Conservation (phyloP, 2,329 filamentous ascomycete genomes). For the Sporothrix brunneoviolacea region DNA sequence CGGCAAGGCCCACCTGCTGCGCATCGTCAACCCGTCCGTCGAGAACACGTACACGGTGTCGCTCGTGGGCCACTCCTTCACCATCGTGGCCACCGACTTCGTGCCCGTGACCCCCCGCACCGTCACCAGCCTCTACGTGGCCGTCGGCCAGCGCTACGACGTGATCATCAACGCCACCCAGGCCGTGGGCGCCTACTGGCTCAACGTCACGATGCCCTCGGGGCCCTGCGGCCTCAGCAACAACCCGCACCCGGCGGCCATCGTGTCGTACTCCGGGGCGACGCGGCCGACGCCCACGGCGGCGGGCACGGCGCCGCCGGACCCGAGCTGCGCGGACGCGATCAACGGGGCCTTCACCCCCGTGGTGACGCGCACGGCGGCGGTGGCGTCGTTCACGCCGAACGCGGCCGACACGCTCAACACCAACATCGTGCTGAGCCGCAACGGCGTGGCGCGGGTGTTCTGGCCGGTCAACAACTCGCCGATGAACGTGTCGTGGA, state of each 20-base stretch:
- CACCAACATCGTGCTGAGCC: slow-evolving; percentile 15
- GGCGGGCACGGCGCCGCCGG: slow-evolving; percentile 22
- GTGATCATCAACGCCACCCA: slow-evolving; percentile 37
- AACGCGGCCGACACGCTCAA: slow-evolving; percentile 13
- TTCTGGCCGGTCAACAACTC: slow-evolving; percentile 25
- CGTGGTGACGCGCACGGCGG: slow-evolving; percentile 18
- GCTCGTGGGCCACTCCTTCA: slow-evolving; percentile 33
- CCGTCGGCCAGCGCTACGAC: slow-evolving; percentile 41
- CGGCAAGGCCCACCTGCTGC: slow-evolving; percentile 40
- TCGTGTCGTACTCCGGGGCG: slow-evolving; percentile 24
- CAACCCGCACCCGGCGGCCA: slow-evolving; percentile 24
- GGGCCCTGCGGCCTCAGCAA: slow-evolving; percentile 22
- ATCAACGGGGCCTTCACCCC: slow-evolving; percentile 14
- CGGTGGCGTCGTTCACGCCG: slow-evolving; percentile 17
- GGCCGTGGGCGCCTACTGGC: slow-evolving; percentile 31
- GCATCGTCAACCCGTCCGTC: slow-evolving; percentile 44
- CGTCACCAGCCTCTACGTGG: slow-evolving; percentile 43
- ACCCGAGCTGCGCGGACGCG: slow-evolving; percentile 18
- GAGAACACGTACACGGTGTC: slow-evolving; percentile 44
- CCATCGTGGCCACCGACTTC: slow-evolving; percentile 45
- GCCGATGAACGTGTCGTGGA: slow-evolving; percentile 26
- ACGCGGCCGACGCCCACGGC: slow-evolving; percentile 20
- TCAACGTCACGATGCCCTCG: slow-evolving; percentile 31
- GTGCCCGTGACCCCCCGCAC: slow-evolving; percentile 44
- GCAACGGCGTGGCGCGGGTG: slow-evolving; percentile 23